Conservation (phyloP, 768 basidiomycete genomes). For the Suillus variegatus region DNA sequence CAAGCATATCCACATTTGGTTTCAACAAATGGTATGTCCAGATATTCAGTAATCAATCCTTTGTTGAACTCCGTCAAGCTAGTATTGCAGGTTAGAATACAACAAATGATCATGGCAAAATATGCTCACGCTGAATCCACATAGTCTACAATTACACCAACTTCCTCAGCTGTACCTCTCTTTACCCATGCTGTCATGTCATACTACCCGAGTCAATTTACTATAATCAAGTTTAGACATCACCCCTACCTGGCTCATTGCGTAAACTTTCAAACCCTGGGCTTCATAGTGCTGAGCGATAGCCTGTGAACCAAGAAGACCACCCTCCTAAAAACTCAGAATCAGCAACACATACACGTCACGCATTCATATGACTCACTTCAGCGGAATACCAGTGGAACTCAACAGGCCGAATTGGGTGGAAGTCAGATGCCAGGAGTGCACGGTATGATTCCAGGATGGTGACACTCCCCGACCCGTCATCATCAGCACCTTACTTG, state of each 20-base stretch:
- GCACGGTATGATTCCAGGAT: constrained; percentile 46
- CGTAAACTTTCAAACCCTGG: constrained; percentile 21
- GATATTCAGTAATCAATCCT: constrained; percentile 69
- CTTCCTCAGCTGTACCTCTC: constrained; percentile 71
- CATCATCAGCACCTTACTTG: constrained; percentile 41
- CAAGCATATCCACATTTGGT: constrained; percentile 95
- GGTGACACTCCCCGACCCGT: constrained; percentile 47
- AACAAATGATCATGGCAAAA: constrained; percentile 28
- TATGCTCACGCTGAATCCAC: constrained; percentile 58
- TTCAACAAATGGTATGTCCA: constrained; percentile 78
- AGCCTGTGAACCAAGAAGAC: constrained; percentile 88
- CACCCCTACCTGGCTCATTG: constrained; percentile 32
- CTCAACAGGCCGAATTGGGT: constrained; percentile 43
- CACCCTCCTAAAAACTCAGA: constrained; percentile 55
- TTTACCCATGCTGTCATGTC: constrained; percentile 97
- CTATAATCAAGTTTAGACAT: background rate
- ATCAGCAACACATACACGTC: constrained; percentile 5
- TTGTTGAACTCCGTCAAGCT: constrained; percentile 84
- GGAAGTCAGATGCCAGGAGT: constrained; percentile 42
- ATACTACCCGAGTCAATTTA: constrained; percentile 49
- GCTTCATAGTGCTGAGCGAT: constrained; percentile 74
- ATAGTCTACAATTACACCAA: constrained; percentile 85
- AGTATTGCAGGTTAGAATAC: constrained; percentile 16
- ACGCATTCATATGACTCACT: constrained; percentile 20
- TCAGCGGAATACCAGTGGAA: constrained; percentile 54